Percentiles rank a stretch among this genome's conserved stretches.
Evolutionary conservation across 495 filamentous ascomycete genomes (phyloP).

Genomic region (Talaromyces wortmannii): DNA sequence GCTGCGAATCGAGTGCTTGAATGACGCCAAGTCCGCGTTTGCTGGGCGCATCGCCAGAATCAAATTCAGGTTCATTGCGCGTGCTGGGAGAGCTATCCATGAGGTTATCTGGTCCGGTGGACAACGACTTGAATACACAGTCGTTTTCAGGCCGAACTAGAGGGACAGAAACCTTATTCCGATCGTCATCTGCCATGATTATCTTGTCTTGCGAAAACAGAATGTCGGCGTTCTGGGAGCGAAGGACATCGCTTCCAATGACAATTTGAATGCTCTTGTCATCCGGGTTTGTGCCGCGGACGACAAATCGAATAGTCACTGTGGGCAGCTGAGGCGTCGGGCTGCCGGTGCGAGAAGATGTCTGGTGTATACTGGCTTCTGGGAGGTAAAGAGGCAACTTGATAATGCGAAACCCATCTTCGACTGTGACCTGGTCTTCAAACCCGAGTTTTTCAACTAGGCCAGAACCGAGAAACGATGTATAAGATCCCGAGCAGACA

Average conservation of each 20-base stretch:
- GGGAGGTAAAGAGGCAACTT: slow-evolving; percentile 80
- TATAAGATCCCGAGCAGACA: slow-evolving; percentile 86
- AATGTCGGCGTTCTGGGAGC: slow-evolving; percentile 83
- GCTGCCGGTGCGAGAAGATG: slow-evolving; percentile 65
- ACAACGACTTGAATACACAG: slow-evolving; percentile 66
- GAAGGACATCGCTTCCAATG: slow-evolving; percentile 80
- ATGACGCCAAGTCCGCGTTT: slow-evolving; percentile 18
- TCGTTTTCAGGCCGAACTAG: slow-evolving; percentile 93
- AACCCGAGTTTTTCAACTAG: slow-evolving; percentile 68
- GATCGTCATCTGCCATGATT: slow-evolving; percentile 77
- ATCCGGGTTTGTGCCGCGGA: slow-evolving; percentile 48
- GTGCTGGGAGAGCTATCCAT: neutral
- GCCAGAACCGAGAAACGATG: slow-evolving; percentile 66
- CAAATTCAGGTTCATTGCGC: slow-evolving; percentile 2
- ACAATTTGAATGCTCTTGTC: slow-evolving; percentile 66
- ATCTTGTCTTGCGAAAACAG: slow-evolving; percentile 87
- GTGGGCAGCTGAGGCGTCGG: slow-evolving; percentile 74
- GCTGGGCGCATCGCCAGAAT: neutral
- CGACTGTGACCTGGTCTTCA: slow-evolving; percentile 55
- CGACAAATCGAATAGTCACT: slow-evolving; percentile 69
- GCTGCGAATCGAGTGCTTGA: slow-evolving; percentile 3
- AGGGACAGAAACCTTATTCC: slow-evolving; percentile 84
- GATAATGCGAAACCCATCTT: slow-evolving; percentile 59
- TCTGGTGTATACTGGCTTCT: slow-evolving; percentile 75
- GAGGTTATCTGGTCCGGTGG: slow-evolving; percentile 40